A percentile compares a stretch with the other conserved stretches of the same genome.
Conservation (phyloP, 495 filamentous ascomycete genomes). For the Aspergillus taichungensis region DNA sequence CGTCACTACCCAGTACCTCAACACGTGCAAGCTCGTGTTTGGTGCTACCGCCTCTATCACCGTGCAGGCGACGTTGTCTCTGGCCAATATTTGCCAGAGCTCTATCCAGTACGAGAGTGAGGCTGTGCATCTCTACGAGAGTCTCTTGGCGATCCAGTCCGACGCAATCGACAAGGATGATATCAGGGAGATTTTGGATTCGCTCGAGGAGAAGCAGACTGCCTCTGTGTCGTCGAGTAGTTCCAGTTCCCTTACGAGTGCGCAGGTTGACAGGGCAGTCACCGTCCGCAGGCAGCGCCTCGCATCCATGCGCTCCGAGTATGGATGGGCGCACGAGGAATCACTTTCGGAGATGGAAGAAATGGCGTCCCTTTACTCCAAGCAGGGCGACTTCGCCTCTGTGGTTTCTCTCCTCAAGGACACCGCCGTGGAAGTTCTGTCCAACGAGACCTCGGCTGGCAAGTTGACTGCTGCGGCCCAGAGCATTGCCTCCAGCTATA, state of each 20-base stretch:
- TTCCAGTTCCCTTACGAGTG: conserved; percentile 14
- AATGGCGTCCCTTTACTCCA: conserved; percentile 23
- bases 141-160: conserved; percentile 21
- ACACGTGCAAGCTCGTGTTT: conserved; percentile 24
- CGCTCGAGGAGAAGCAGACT: conserved; percentile 28
- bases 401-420: conserved; percentile 23
- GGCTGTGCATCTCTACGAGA: conserved; percentile 23
- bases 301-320: conserved; percentile 14
- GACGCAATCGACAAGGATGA: conserved; percentile 18
- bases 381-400: conserved; percentile 16
- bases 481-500: conserved; percentile 26
- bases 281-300: conserved; percentile 21
- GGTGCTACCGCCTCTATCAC: conserved; percentile 27
- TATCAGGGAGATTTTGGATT: conserved; percentile 24
- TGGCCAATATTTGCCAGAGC: conserved; percentile 30
- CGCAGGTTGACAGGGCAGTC: conserved; percentile 19
- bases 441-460: conserved; percentile 21
- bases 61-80: conserved; percentile 24
- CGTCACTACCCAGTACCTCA: conserved; percentile 24
- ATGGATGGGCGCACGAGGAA: conserved; percentile 32
- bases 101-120: conserved; percentile 26
- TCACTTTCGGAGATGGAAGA: conserved; percentile 25
- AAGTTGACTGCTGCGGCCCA: conserved; percentile 21
- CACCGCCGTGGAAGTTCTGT: conserved; percentile 22
- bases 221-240: conserved; percentile 8